phyloP scores from a whole-genome alignment of 768 basidiomycete species.

The Amyloporia xantha region DNA sequence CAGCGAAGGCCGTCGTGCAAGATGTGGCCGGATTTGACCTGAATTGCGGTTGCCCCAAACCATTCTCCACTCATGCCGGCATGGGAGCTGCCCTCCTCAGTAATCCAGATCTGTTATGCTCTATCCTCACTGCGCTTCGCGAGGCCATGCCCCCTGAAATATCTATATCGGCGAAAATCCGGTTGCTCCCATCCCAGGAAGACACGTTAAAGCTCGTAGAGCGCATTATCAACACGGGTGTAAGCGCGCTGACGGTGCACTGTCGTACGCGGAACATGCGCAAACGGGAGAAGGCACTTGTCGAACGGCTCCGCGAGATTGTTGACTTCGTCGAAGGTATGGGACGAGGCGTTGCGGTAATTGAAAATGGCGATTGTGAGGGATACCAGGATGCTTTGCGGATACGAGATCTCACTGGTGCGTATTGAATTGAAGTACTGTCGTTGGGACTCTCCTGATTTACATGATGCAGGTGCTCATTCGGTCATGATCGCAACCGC shows the following conservation, averaged over 20 bases:
- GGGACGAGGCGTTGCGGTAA: conserved; percentile 76
- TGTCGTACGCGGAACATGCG: conserved; percentile 94
- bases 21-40: conserved; percentile 95
- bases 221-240: conserved; percentile 79
- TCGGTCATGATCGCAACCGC: conserved; percentile 96
- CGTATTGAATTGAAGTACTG: conserved; percentile 13
- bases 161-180: conserved; percentile 91
- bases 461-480: conserved; percentile 50
- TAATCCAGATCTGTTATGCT: conserved; percentile 85
- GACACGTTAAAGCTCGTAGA: conserved; percentile 89
- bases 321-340: conserved; percentile 75
- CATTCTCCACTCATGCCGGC: conserved; percentile 88
- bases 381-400: conserved; percentile 74
- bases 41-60: conserved; percentile 97
- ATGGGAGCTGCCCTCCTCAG: conserved; percentile 96
- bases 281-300: conserved; percentile 68
- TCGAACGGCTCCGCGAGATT: conserved; percentile 75
- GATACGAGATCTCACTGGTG: conserved; percentile 71
- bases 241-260: conserved; percentile 88
- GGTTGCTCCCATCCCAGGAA: conserved; percentile 78
- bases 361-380: conserved; percentile 91
- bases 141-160: conserved; percentile 66
- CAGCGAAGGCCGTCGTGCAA: conserved; percentile 76
- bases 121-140: conserved; percentile 78
- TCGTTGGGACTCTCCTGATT: neutral